phyloP scores from a whole-genome alignment of 2,329 filamentous ascomycete genomes.

The Ceratocystiopsis sp. region DNA sequence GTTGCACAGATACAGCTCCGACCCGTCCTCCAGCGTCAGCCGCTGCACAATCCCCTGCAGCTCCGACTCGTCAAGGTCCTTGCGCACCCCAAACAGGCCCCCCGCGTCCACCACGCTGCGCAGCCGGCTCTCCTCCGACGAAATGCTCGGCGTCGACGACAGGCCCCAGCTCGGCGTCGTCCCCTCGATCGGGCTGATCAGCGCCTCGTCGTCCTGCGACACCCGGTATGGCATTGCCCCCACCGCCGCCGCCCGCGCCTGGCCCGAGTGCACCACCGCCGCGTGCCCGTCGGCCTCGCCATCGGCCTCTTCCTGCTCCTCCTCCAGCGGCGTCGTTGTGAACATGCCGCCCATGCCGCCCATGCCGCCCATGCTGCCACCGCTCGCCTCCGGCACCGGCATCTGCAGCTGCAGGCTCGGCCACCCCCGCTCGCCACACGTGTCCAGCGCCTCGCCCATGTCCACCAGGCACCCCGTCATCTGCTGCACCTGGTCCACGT shows the following conservation, averaged over 20 bases:
- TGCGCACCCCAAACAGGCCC: not conserved
- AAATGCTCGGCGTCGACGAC: constrained; percentile 2
- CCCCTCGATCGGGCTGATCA: constrained; percentile 7
- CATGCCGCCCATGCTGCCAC: constrained; percentile 1
- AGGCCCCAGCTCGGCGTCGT: constrained; percentile 3
- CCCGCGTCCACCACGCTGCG: constrained; percentile 1
- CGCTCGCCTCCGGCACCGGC: not conserved
- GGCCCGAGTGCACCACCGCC: not conserved
- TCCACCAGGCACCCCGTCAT: constrained; percentile 12
- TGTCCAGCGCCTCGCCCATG: constrained; percentile 12
- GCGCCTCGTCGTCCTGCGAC: constrained; percentile 7
- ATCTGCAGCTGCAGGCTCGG: constrained; percentile 12
- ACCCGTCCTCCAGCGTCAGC: constrained; percentile 7
- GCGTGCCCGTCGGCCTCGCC: not conserved
- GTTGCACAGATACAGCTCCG: constrained; percentile 5
- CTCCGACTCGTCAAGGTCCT: constrained; percentile 5
- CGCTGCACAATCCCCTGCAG: constrained; percentile 5
- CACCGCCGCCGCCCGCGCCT: not conserved
- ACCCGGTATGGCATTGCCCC: constrained; percentile 8
- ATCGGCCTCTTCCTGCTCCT: constrained; percentile 1
- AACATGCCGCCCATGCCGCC: constrained; percentile 5
- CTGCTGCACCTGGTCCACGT: constrained; percentile 12
- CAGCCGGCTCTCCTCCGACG: constrained; percentile 1
- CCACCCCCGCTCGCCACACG: constrained; percentile 11
- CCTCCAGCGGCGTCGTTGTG: constrained; percentile 3